Base-by-base conservation (phyloP, 441 rosid species). In the Erodium moschatum region DNA sequence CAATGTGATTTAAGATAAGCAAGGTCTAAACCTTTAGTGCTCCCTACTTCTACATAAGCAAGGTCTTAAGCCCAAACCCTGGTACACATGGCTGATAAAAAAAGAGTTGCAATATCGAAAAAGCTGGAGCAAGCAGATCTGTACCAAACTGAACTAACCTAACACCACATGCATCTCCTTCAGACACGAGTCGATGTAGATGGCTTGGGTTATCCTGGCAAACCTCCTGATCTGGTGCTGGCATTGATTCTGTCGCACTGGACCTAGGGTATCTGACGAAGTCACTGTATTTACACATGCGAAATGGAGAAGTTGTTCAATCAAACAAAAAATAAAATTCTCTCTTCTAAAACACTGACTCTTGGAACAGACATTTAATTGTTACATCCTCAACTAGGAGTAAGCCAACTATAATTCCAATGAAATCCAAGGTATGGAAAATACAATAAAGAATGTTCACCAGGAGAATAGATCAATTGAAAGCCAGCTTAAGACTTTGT, bases 121-220 rank as follows among this genome's bases (percentile, higher is more conserved):
- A 68, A 69, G 69, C 69, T 58, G 15, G 60, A 65, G 24, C 46
- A 66, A 66, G 12, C 38, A 69, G 58, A 65, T 20, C 16, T 63
- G 40, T 38, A 48, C 24, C 40, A 24, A 63, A 69, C 60, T 60
- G 65, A 70, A 84, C 92, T 79, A 69, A 94, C 98, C 96, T 89
- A 81, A 89, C 97, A 70, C 96, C 91, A 33, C 56, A 71, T 12
- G 75, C 79, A 72, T 92, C 89, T 77, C 99, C 97, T 79, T 90
- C 96, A 66, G 89, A 77, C 61, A 90, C 82, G 72, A 89, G 85
- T 66, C 79, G 85, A 82, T 92, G 98, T 67, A 95, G 83, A 78
- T 76, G 88, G 81, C 31, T 73, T 35, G 88, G 84, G 68, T 81
- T 85, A 70, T 83, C 89, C 44, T 77, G 89, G 52, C 82, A 78